Percentiles rank a stretch among this genome's conserved stretches.
phyloP scores from a whole-genome alignment of 1,139 yeast species.

The Groenewaldozyma sp. region DNA sequence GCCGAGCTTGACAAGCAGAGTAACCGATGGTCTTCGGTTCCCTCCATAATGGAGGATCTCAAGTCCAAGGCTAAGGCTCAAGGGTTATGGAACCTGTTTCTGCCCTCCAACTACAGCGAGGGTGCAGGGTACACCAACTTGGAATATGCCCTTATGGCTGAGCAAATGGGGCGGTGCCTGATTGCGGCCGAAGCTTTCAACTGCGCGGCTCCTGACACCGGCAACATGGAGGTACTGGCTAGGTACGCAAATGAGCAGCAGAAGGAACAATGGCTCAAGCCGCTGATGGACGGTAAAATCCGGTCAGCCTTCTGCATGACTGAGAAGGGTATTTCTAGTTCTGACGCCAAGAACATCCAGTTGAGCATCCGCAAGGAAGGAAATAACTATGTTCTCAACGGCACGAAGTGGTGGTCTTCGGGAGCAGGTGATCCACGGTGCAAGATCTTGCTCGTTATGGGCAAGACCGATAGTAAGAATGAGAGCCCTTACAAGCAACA shows the following conservation, averaged over 20 bases:
- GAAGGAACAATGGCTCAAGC: conserved; percentile 45
- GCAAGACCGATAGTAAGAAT: conserved; percentile 38
- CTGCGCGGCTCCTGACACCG: conserved; percentile 65
- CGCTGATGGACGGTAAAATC: conserved; percentile 50
- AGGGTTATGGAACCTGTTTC: conserved; percentile 60
- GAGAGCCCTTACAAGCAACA: conserved; percentile 44
- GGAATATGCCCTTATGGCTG: conserved; percentile 66
- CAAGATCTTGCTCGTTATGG: conserved; percentile 54
- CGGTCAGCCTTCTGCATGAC: conserved; percentile 68
- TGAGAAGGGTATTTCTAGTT: conserved; percentile 55
- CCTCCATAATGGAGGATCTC: conserved; percentile 44
- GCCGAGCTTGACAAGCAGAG: conserved; percentile 37
- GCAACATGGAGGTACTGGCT: conserved; percentile 63
- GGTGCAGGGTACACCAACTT: conserved; percentile 59
- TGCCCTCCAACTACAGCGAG: conserved; percentile 47
- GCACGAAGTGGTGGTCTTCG: conserved; percentile 68
- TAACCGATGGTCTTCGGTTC: conserved; percentile 43
- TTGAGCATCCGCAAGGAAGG: conserved; percentile 39
- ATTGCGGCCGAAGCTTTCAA: conserved; percentile 58
- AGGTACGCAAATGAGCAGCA: conserved; percentile 48
- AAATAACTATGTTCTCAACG: conserved; percentile 50
- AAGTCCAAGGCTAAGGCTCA: conserved; percentile 46
- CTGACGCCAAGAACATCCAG: conserved; percentile 59
- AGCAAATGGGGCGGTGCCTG: conserved; percentile 50
- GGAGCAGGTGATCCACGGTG: conserved; percentile 70